Evolutionary conservation across 805 yeast genomes (phyloP).

Genomic region (Maudiozyma barnettii): DNA sequence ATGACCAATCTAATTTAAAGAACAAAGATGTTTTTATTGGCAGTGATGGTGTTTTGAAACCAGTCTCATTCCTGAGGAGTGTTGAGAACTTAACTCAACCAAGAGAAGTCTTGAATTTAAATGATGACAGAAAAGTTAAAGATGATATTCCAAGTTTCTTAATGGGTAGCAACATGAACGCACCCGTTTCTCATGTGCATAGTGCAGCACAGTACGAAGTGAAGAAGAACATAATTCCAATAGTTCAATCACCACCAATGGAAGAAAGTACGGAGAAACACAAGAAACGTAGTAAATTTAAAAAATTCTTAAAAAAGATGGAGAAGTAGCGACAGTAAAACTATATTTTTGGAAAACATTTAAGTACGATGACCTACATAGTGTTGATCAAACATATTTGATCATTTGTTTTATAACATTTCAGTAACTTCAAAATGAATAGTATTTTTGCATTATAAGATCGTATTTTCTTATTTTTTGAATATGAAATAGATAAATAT

Average conservation of each 20-base stretch:
- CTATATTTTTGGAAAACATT: too few relatives aligned
- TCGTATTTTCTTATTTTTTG: neutral
- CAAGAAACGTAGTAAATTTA: slow-evolving; percentile 39
- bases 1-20: slow-evolving; percentile 52
- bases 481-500: neutral
- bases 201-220: slow-evolving; percentile 10
- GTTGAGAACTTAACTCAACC: slow-evolving; percentile 30
- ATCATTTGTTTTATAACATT: neutral
- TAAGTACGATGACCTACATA: neutral
- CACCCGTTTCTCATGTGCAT: slow-evolving; percentile 22
- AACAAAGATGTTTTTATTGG: slow-evolving; percentile 76
- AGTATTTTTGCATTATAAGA: neutral
- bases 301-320: slow-evolving; percentile 34
- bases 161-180: slow-evolving; percentile 25
- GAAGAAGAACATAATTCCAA: slow-evolving; percentile 5
- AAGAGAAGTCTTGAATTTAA: slow-evolving; percentile 36
- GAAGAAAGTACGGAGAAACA: slow-evolving; percentile 24
- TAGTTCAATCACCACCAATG: neutral
- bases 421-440: neutral
- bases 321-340: neutral
- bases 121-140: slow-evolving; percentile 27
- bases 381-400: neutral
- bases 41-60: slow-evolving; percentile 61
- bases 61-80: slow-evolving; percentile 33
- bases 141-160: slow-evolving; percentile 38